phyloP scores from a whole-genome alignment of 148 eudicot genomes.

The Talinum fruticosum region DNA sequence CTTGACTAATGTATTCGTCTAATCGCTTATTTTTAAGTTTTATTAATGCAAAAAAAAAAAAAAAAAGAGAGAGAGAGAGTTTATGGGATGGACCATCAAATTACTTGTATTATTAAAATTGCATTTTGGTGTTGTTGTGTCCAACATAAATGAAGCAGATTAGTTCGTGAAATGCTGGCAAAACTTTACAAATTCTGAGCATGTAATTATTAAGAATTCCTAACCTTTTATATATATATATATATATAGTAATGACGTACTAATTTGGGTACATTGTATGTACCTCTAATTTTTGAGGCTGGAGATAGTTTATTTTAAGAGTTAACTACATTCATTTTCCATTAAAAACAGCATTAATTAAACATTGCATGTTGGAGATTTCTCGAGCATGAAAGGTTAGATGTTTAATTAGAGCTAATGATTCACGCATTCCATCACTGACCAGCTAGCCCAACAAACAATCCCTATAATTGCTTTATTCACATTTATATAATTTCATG shows the following conservation, averaged over 20 bases:
- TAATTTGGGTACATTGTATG: conserved; percentile 1
- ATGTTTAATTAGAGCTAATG: background rate
- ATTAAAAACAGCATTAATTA: background rate
- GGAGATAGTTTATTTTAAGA: no score
- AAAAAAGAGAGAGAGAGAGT: no score
- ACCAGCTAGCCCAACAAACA: background rate
- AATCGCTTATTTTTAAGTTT: no score
- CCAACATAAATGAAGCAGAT: background rate
- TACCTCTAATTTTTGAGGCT: background rate
- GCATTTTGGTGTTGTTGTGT: background rate
- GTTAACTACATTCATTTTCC: background rate
- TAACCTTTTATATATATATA: background rate
- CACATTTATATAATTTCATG: no score
- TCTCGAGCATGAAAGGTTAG: background rate
- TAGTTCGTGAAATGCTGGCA: background rate
- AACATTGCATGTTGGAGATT: background rate
- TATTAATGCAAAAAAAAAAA: no score
- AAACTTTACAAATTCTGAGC: background rate
- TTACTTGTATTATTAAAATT: background rate
- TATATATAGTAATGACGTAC: background rate
- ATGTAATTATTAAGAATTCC: background rate
- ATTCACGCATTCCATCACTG: background rate
- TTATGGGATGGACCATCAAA: no score
- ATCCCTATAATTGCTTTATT: no score
- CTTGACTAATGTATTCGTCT: no score